Conservation (phyloP, 768 basidiomycete genomes). For the Lyophyllum atratum region DNA sequence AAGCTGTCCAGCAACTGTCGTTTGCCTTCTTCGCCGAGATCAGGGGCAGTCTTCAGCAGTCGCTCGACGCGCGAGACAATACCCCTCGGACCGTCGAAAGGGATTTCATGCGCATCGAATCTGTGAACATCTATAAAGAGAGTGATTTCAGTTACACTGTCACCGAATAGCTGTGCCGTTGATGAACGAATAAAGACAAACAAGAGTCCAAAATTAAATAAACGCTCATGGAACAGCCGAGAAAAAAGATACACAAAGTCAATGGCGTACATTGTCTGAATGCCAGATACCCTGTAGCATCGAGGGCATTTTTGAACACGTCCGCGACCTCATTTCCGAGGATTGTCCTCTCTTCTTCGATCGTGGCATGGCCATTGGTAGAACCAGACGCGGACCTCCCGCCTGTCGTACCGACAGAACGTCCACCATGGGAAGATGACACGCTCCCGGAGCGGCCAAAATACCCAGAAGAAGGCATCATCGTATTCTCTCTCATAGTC, state of each 20-base stretch:
- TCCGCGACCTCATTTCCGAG: slow-evolving; percentile 50
- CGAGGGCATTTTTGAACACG: slow-evolving; percentile 46
- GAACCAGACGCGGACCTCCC: slow-evolving; percentile 25
- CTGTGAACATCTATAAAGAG: slow-evolving; percentile 61
- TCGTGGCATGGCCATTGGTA: slow-evolving; percentile 17
- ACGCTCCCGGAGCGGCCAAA: slow-evolving; percentile 34
- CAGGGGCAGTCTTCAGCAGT: slow-evolving; percentile 52
- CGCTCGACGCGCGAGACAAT: slow-evolving; percentile 65
- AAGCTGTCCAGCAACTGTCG: slow-evolving; percentile 61
- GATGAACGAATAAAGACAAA: background rate
- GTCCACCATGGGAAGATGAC: slow-evolving; percentile 24
- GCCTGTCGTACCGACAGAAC: slow-evolving; percentile 3
- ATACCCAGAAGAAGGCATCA: slow-evolving; percentile 50
- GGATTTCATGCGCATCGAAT: slow-evolving; percentile 74
- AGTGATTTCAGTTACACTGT: slow-evolving; percentile 11
- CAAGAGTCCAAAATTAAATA: background rate
- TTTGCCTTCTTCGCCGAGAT: slow-evolving; percentile 48
- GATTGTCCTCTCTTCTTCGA: slow-evolving; percentile 28
- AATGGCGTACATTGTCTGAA: slow-evolving; percentile 66
- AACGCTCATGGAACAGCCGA: background rate
- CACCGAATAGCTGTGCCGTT: background rate
- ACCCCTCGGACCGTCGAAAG: slow-evolving; percentile 73
- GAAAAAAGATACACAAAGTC: slow-evolving; percentile 6
- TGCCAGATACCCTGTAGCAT: slow-evolving; percentile 44
- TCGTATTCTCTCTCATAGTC: slow-evolving; percentile 65